Base-by-base conservation (phyloP, 495 filamentous ascomycete species). In the Terfezia claveryi region DNA sequence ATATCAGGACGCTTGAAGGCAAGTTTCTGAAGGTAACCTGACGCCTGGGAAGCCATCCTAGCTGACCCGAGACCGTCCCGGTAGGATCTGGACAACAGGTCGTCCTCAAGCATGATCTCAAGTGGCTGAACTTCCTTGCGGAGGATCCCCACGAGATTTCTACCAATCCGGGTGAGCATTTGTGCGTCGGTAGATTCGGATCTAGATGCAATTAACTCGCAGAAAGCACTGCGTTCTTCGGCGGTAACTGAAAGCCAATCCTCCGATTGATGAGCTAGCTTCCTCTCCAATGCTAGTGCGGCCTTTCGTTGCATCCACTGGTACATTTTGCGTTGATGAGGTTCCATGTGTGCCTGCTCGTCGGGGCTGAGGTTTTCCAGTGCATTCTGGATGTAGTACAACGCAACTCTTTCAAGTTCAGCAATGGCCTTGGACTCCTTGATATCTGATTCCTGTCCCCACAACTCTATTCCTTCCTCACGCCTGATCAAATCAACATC, bases 1-100 rank as follows among this genome's bases (percentile, higher is more conserved):
- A 59, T 59, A 11, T 23, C 53, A 5, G 56, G 56, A 14, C 50
- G 8, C 41, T 58, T 58, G 41, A 55, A 49, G 14, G 20, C 41
- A 36, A 57, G 17, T 14, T 54, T 50, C 23, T 57, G 50, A 6
- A 57, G 23, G 14, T 49, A 49, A n/a, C 17, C 10, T 16, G 37
- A 8, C 32, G 37, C 5, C 37, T 54, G 52, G 12, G 41, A 11
- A 17, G 17, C 12, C 8, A 27, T 20, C 37, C 38, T 10, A 38
- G 10, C n/a, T 11, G 23, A 9, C 17, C 9, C 9, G 32, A 10
- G 1, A 10, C 8, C 11, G 3, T 54, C 32, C 41, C 27, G 14
- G n/a, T 54, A 38, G 52, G 9, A 14, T 37, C 37, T 23, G 36
- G 10, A 38, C 27, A 52, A 23, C 8, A 52, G 50, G 27, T 8